Percentiles rank a stretch among this genome's conserved stretches.
phyloP scores from a whole-genome alignment of 768 basidiomycete species.

The Boletellus sp. region DNA sequence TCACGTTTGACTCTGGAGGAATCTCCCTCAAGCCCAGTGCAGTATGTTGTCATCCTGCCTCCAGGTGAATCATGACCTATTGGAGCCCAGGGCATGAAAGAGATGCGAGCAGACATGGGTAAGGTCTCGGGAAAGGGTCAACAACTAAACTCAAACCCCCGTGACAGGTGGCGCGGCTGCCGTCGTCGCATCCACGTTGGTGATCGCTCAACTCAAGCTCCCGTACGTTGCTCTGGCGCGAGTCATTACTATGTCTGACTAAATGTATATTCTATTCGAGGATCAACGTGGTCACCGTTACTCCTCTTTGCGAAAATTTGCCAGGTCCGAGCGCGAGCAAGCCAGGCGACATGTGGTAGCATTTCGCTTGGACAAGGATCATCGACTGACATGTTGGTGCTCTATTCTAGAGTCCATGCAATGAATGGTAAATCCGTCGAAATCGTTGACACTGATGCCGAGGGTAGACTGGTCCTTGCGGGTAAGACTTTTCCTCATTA shows the following conservation, averaged over 20 bases:
- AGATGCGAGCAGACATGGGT: conserved; percentile 89
- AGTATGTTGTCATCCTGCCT: conserved; percentile 37
- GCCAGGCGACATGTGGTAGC: conserved; percentile 76
- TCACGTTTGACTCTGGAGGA: conserved; percentile 88
- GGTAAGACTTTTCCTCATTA: conserved; percentile 38
- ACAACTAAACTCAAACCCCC: background rate
- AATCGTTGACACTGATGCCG: conserved; percentile 85
- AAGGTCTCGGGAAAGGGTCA: conserved; percentile 5
- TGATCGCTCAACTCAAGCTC: conserved; percentile 77
- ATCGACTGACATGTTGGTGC: background rate
- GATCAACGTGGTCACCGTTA: conserved; percentile 69
- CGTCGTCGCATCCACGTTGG: conserved; percentile 67
- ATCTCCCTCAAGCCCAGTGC: conserved; percentile 78
- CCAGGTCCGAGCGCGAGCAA: conserved; percentile 66
- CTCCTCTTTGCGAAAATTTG: conserved; percentile 83
- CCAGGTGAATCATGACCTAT: background rate
- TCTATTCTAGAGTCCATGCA: conserved; percentile 60
- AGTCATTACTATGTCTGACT: background rate
- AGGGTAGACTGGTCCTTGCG: conserved; percentile 73
- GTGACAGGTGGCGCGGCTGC: conserved; percentile 70
- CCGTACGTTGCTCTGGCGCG: conserved; percentile 48
- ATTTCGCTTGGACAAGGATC: background rate
- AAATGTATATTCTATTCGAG: conserved; percentile 31
- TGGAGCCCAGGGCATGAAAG: conserved; percentile 64
- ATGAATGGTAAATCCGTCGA: conserved; percentile 92